Conservation (phyloP, 805 yeast species). For the Yamadazyma ubonensis region DNA sequence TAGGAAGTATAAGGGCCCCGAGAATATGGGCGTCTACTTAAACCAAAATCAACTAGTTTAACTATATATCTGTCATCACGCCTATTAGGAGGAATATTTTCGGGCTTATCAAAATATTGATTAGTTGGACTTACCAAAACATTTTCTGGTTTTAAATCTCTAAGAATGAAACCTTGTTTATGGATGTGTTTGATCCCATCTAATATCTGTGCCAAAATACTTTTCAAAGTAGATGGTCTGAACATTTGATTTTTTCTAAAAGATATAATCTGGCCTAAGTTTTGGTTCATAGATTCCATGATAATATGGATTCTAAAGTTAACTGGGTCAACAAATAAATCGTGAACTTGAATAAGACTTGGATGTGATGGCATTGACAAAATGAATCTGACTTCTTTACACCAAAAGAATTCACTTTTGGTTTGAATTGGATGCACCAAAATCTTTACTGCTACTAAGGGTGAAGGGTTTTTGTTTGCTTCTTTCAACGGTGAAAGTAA, state of each 20-base stretch:
- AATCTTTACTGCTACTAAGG: conserved; percentile 71
- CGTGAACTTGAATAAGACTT: conserved; percentile 71
- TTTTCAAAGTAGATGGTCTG: conserved; percentile 57
- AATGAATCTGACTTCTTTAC: conserved; percentile 69
- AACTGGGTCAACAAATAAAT: conserved; percentile 69
- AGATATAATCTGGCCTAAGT: conserved; percentile 73
- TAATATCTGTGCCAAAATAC: conserved; percentile 69
- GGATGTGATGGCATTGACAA: conserved; percentile 68
- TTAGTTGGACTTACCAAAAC: conserved; percentile 64
- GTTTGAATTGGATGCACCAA: conserved; percentile 55
- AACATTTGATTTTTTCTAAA: conserved; percentile 54
- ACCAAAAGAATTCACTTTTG: conserved; percentile 33
- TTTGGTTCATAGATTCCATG: conserved; percentile 88
- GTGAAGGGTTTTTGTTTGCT: conserved; percentile 16
- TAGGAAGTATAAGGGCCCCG: conserved; percentile 65
- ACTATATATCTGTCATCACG: conserved; percentile 53
- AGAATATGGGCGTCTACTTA: conserved; percentile 61
- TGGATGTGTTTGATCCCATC: conserved; percentile 85
- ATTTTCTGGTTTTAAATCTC: conserved; percentile 95
- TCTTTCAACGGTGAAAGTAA: conserved; percentile 30
- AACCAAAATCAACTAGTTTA: conserved; percentile 78
- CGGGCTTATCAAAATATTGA: conserved; percentile 48
- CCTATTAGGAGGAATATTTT: conserved; percentile 39
- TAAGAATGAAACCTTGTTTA: conserved; percentile 63
- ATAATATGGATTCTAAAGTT: conserved; percentile 68